Conservation (phyloP, 2,329 filamentous ascomycete species). For the Nigrospora sphaerica region DNA sequence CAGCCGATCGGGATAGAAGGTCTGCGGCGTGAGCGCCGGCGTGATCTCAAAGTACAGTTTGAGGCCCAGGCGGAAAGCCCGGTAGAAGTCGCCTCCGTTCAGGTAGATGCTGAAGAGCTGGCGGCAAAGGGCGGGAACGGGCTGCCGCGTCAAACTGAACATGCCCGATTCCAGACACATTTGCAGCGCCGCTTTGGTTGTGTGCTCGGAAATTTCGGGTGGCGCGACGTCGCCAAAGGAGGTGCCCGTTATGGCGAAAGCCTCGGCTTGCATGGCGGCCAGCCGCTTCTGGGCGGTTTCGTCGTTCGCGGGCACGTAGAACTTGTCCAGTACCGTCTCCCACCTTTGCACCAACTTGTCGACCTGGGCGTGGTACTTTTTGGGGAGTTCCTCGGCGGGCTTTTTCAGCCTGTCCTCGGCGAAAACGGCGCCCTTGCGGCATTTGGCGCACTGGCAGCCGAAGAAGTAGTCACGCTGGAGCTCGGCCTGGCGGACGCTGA, state of each 20-base stretch:
- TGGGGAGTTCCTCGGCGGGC: conserved; percentile 10
- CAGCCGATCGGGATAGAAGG: conserved; percentile 14
- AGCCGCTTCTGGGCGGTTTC: conserved; percentile 10
- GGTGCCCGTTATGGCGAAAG: conserved; percentile 10
- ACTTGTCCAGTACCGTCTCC: conserved; percentile 6
- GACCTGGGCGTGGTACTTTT: conserved; percentile 9
- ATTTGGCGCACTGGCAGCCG: conserved; percentile 38
- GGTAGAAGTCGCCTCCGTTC: conserved; percentile 11
- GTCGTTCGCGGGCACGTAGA: conserved; percentile 4
- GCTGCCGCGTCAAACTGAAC: conserved; percentile 17
- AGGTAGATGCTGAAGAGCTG: conserved; percentile 15
- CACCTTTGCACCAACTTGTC: conserved; percentile 11
- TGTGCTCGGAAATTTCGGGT: conserved; percentile 6
- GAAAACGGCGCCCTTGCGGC: conserved; percentile 27
- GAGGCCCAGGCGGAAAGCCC: conserved; percentile 14
- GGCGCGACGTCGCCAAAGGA: conserved; percentile 2
- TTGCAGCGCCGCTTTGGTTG: conserved; percentile 11
- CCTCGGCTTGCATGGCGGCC: conserved; percentile 16
- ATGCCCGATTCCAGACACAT: conserved; percentile 17
- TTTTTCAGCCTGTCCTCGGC: conserved; percentile 31
- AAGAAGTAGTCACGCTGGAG: conserved; percentile 39
- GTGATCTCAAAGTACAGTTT: conserved; percentile 17
- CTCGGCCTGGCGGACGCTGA: conserved; percentile 32
- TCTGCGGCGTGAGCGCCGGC: conserved; percentile 11
- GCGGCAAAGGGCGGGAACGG: conserved; percentile 14